phyloP scores from a whole-genome alignment of 495 filamentous ascomycete genomes.

The Cercophora scortea region DNA sequence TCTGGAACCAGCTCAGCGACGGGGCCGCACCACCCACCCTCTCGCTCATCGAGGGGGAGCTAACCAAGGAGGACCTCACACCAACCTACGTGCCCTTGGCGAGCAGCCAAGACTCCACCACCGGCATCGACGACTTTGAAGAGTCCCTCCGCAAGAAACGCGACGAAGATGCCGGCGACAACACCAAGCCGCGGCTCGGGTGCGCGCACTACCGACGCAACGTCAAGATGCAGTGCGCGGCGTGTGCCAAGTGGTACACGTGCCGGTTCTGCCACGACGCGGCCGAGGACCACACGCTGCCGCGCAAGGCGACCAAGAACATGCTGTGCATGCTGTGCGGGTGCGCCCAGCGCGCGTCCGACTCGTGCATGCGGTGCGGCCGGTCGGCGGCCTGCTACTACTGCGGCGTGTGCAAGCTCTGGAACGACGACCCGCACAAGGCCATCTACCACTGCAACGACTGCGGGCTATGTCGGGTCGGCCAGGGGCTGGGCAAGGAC shows the following conservation, averaged over 20 bases:
- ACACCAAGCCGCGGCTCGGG: constrained; percentile 45
- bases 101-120: background rate
- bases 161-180: constrained; percentile 34
- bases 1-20: constrained; percentile 31
- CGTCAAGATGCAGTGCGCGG: constrained; percentile 87
- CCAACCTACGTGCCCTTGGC: constrained; percentile 54
- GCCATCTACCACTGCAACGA: constrained; percentile 95
- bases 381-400: constrained; percentile 84
- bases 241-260: constrained; percentile 87
- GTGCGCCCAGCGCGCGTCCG: constrained; percentile 72
- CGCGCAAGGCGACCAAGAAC: constrained; percentile 75
- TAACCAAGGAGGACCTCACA: constrained; percentile 61
- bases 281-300: constrained; percentile 71
- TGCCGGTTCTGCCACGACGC: constrained; percentile 94
- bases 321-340: constrained; percentile 99
- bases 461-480: constrained; percentile 91
- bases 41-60: constrained; percentile 60
- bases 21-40: constrained; percentile 40
- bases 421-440: constrained; percentile 88
- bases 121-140: constrained; percentile 7
- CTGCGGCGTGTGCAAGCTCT: constrained; percentile 89
- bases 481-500: constrained; percentile 88
- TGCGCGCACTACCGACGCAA: constrained; percentile 93
- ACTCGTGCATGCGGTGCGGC: constrained; percentile 69
- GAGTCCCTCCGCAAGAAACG: constrained; percentile 25